Evolutionary conservation across 2,329 filamentous ascomycete genomes (phyloP).

Genomic region (Aspergillus oerlinghausenensis): DNA sequence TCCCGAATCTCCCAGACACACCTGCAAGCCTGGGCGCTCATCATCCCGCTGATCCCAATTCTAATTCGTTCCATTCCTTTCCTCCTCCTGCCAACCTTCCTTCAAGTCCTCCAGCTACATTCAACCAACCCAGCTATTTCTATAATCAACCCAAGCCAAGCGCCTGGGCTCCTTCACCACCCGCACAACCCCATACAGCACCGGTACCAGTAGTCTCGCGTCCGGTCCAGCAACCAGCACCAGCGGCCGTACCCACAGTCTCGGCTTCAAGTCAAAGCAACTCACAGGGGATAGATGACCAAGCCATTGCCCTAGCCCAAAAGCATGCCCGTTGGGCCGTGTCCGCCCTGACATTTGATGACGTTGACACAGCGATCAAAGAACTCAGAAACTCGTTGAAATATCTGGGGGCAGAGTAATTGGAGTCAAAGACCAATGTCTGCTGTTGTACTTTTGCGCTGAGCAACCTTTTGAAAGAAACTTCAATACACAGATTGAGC

Average conservation of each 20-base stretch:
- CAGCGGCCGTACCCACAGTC: slow-evolving; percentile 14
- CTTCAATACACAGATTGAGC: neutral
- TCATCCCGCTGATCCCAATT: slow-evolving; percentile 17
- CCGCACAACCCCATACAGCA: slow-evolving; percentile 25
- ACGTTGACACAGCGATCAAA: slow-evolving; percentile 81
- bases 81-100: slow-evolving; percentile 34
- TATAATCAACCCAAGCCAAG: slow-evolving; percentile 18
- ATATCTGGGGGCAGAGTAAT: slow-evolving; percentile 59
- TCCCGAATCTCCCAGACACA: slow-evolving; percentile 31
- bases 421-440: neutral
- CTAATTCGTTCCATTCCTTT: slow-evolving; percentile 38
- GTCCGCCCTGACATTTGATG: slow-evolving; percentile 93
- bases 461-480: neutral
- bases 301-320: slow-evolving; percentile 73
- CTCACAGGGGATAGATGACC: slow-evolving; percentile 55
- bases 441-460: neutral
- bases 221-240: slow-evolving; percentile 16
- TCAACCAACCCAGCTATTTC: slow-evolving; percentile 20
- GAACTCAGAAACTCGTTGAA: slow-evolving; percentile 74
- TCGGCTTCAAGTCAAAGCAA: slow-evolving; percentile 16
- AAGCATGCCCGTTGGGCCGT: slow-evolving; percentile 98
- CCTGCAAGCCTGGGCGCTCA: slow-evolving; percentile 18
- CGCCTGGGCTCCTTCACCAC: slow-evolving; percentile 14
- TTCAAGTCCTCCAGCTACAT: slow-evolving; percentile 15
- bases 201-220: slow-evolving; percentile 16